A percentile compares a stretch with the other conserved stretches of the same genome.
Conservation (phyloP, 2,329 filamentous ascomycete species). For the Epichloe hybrida region DNA sequence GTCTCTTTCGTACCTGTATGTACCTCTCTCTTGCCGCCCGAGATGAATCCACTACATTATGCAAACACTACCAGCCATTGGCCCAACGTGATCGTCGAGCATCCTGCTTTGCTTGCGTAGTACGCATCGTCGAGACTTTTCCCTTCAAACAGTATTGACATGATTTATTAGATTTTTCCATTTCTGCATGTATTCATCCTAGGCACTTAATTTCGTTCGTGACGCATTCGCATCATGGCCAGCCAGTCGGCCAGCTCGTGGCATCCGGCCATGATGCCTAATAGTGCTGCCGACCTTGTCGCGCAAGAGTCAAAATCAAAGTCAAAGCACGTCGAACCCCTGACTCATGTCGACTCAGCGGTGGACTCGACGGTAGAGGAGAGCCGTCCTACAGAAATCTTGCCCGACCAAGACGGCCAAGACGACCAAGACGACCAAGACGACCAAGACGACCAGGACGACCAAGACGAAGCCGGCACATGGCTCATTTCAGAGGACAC, state of each 20-base stretch:
- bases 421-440: background rate
- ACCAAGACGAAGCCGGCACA: slow-evolving; percentile 8
- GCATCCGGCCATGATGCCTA: slow-evolving; percentile 29
- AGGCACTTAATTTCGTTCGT: slow-evolving; percentile 2
- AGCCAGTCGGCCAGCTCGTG: slow-evolving; percentile 23
- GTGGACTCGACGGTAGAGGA: background rate
- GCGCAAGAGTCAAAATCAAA: background rate
- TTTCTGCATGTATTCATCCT: slow-evolving; percentile 1
- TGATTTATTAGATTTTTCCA: background rate
- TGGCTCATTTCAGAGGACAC: slow-evolving; percentile 12
- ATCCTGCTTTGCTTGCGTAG: background rate
- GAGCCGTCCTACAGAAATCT: background rate
- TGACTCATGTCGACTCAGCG: background rate
- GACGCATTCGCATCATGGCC: slow-evolving; percentile 20
- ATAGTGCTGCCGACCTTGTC: slow-evolving; percentile 8
- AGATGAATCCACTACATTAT: background rate
- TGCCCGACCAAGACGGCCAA: background rate
- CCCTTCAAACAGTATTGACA: background rate
- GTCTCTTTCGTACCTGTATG: slow-evolving; percentile 2
- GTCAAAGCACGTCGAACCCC: background rate
- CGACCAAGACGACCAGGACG: background rate
- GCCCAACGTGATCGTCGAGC: background rate
- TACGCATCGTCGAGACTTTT: slow-evolving; percentile 6
- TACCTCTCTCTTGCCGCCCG: background rate
- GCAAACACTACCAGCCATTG: background rate